Base-by-base conservation (phyloP, 2,329 filamentous ascomycete species). In the Trichoderma atroviride region DNA sequence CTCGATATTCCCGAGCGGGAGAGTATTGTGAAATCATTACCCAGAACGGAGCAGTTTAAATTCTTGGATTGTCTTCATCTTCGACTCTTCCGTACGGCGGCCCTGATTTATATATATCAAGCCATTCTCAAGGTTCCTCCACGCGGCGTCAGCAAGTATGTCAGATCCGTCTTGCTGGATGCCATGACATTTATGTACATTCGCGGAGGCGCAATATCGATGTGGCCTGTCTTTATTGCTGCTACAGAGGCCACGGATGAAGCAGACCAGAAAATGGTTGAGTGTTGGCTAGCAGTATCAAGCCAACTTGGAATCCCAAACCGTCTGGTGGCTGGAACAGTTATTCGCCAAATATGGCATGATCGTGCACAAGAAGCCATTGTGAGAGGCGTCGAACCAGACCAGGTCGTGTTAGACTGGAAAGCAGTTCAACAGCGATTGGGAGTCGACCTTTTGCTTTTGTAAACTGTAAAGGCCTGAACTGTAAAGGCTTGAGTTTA, bases 221-320 rank as follows among this genome's bases (percentile, higher is more conserved):
- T 66, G 40, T 66, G 53, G 63, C 63, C 63, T 19, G 40, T 66
- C n/a, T 66, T 66, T 10, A 66, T 66, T n/a, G 63, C 63, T 27
- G 63, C 52, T 16, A 66, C 63, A 5, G 53, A 66, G 40, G 63
- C 63, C 2, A 66, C 63, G 10, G 27, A 58, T n/a, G 37, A 66
- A 27, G 53, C 24, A 27, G 63, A 66, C 19, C 63, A 66, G 14
- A 13, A 19, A 13, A 66, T 66, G 35, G 63, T 66, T 31, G 63
- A 66, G 27, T n/a, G 29, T 11, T 66, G 63, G 63, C 27, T 66
- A 14, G 14, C 35, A 2, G 43, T 58, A 33, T 58, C 63, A 16
- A 66, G 63, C 37, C 63, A 35, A 11, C 37, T 66, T 33, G 63
- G 63, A 47, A 66, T 66, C 19, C 33, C 31, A 35, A 66, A 66